These are phyloP conservation scores for Dendrothele bispora DNA, from an alignment of 768 basidiomycete genomes.

Conservation along the genomic window DNA sequence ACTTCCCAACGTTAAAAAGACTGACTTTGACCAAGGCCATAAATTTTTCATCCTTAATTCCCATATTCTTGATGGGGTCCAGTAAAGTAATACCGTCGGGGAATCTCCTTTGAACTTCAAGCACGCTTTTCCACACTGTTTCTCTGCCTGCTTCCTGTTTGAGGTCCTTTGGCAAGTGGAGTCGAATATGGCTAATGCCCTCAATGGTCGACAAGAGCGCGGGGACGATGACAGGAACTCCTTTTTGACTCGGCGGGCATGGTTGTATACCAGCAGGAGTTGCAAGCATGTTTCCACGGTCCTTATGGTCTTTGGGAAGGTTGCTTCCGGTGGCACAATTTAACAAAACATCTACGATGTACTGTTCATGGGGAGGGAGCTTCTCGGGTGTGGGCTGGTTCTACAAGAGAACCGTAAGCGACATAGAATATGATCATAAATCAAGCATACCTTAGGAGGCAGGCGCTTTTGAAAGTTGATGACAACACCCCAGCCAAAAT, in stretches of 20 bases:
- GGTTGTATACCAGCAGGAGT: conserved; percentile 76
- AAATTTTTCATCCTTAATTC: conserved; percentile 94
- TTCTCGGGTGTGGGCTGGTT: conserved; percentile 66
- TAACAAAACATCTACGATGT: conserved; percentile 90
- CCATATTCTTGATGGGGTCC: conserved; percentile 94
- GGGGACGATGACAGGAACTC: conserved; percentile 83
- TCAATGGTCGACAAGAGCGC: conserved; percentile 87
- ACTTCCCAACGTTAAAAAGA: not conserved
- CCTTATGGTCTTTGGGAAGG: conserved; percentile 54
- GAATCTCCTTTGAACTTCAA: conserved; percentile 90
- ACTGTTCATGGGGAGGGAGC: conserved; percentile 82
- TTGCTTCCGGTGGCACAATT: conserved; percentile 67
- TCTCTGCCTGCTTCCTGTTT: conserved; percentile 74
- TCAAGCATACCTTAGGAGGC: conserved; percentile 65
- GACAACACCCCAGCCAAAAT: conserved; percentile 97
- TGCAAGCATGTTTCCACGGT: conserved; percentile 50
- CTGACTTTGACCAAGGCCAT: conserved; percentile 77
- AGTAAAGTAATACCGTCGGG: conserved; percentile 84
- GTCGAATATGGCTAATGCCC: conserved; percentile 80
- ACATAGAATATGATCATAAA: not conserved
- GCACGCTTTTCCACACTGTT: conserved; percentile 85
- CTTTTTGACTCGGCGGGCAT: conserved; percentile 69
- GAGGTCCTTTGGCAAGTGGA: conserved; percentile 89
- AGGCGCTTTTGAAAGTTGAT: conserved; percentile 89
- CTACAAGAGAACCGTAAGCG: conserved; percentile 29